Percentiles rank a stretch among this genome's conserved stretches.
Conservation (phyloP, 164 flowering plant genomes). For the Annona cherimola region DNA sequence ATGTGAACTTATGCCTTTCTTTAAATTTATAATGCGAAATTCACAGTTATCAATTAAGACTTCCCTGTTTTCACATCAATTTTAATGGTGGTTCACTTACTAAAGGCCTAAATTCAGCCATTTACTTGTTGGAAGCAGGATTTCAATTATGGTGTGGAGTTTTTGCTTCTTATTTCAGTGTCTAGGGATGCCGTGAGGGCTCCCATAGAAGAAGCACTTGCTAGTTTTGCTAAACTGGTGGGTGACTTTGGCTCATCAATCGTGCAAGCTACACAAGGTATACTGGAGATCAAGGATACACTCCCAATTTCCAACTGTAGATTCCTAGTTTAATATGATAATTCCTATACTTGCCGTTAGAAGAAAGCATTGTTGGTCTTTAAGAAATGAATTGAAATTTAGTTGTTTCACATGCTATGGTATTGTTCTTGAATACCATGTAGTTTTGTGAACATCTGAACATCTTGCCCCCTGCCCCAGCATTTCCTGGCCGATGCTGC, state of each 20-base stretch:
- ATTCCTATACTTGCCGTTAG: background rate
- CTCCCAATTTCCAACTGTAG: background rate
- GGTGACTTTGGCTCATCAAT: conserved; percentile 53
- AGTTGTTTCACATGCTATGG: no score
- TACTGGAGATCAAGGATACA: background rate
- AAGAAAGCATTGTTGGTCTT: background rate
- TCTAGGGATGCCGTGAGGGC: conserved; percentile 34
- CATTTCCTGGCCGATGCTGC: background rate
- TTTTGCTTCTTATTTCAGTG: conserved; percentile 58
- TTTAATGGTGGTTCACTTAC: no score
- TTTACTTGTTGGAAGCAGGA: conserved; percentile 44
- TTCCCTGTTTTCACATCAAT: no score
- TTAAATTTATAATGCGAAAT: no score
- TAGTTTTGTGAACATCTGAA: background rate
- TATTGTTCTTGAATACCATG: no score
- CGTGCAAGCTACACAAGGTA: conserved; percentile 82
- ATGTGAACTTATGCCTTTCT: no score
- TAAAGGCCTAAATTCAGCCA: no score
- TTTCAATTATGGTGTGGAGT: conserved; percentile 77
- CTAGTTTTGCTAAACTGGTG: conserved; percentile 41
- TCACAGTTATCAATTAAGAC: no score
- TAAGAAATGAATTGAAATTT: background rate
- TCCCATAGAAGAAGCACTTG: conserved; percentile 57
- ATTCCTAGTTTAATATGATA: no score
- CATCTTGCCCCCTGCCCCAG: background rate